phyloP scores from a whole-genome alignment of 768 basidiomycete genomes.

The Glaciozyma antarctica region DNA sequence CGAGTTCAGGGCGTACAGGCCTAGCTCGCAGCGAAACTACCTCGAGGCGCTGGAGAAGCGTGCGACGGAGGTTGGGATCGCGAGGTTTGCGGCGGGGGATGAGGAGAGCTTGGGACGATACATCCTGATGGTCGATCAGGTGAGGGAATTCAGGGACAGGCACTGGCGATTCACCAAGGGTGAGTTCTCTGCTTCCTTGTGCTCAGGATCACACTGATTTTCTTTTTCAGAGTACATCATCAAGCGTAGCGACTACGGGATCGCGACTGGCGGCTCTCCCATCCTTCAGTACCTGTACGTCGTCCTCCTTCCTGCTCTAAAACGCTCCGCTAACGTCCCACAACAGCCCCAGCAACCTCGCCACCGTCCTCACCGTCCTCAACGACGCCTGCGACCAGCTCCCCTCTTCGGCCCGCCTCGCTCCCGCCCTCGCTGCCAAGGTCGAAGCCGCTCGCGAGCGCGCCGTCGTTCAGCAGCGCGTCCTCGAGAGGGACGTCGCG shows the following conservation, averaged over 20 bases:
- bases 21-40: slow-evolving; percentile 37
- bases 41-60: slow-evolving; percentile 35
- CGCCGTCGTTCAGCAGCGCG: not conserved
- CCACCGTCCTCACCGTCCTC: not conserved
- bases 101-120: slow-evolving; percentile 29
- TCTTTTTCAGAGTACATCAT: slow-evolving; percentile 36
- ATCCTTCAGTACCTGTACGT: slow-evolving; percentile 21
- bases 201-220: not conserved
- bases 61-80: slow-evolving; percentile 25
- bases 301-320: not conserved
- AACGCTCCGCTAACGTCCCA: not conserved
- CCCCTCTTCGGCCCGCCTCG: not conserved
- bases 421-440: not conserved
- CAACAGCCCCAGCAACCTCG: slow-evolving; percentile 7
- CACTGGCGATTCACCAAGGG: slow-evolving; percentile 40
- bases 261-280: slow-evolving; percentile 38
- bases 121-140: slow-evolving; percentile 35
- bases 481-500: slow-evolving; percentile 3
- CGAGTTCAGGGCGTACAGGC: slow-evolving; percentile 39
- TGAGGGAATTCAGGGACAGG: slow-evolving; percentile 38
- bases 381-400: not conserved
- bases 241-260: slow-evolving; percentile 34
- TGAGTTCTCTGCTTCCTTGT: not conserved
- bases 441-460: not conserved
- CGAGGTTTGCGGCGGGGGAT: slow-evolving; percentile 33